Evolutionary conservation across 345 rosid species (phyloP).

Genomic region (Eucalyptus pauciflora): DNA sequence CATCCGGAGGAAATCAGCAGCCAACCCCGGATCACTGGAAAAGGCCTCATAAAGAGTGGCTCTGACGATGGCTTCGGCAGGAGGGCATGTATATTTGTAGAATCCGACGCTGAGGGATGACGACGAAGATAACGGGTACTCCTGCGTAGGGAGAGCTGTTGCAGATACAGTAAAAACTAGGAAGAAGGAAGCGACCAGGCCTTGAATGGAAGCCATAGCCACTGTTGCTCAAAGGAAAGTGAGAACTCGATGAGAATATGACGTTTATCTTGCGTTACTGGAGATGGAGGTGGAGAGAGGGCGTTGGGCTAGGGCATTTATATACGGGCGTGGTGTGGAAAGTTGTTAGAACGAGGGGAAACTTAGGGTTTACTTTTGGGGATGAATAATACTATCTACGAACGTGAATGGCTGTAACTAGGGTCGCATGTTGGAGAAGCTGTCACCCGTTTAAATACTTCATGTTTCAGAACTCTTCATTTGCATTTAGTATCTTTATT

Average conservation of each 20-base stretch:
- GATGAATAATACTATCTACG: background rate
- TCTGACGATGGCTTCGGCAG: constrained; percentile 5
- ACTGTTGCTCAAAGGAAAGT: background rate
- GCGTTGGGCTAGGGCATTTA: background rate
- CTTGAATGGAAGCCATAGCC: background rate
- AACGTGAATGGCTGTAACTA: background rate
- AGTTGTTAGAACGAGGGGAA: background rate
- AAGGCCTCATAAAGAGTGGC: background rate
- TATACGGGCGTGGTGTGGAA: background rate
- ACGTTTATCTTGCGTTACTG: background rate
- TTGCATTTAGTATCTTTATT: background rate
- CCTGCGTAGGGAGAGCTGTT: background rate
- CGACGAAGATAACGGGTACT: background rate
- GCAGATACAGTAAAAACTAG: background rate
- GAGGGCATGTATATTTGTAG: background rate
- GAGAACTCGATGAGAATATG: background rate
- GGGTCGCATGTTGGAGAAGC: background rate
- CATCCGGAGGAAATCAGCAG: constrained; percentile 10
- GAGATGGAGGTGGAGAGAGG: background rate
- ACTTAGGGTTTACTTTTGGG: background rate
- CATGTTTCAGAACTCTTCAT: background rate
- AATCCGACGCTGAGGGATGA: background rate
- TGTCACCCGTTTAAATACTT: background rate
- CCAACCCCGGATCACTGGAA: constrained; percentile 1
- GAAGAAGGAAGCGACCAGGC: background rate